Conservation (phyloP, 371 early-diverging fungal species). For the Apophysomyces ossiformis region DNA sequence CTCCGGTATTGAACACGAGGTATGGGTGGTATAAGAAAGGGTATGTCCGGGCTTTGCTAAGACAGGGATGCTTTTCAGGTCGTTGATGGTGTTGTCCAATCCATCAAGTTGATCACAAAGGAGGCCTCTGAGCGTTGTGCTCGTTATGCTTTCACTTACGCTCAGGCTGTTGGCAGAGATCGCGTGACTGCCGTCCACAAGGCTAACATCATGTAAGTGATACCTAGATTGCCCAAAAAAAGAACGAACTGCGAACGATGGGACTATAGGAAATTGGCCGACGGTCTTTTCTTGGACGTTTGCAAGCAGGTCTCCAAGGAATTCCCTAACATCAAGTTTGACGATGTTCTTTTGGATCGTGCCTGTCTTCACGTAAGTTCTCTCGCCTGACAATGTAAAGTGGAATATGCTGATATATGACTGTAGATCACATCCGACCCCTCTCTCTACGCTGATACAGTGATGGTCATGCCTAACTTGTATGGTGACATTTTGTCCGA, state of each 20-base stretch:
- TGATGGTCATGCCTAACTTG: slow-evolving; percentile 99
- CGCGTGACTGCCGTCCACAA: slow-evolving; percentile 97
- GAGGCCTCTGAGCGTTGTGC: slow-evolving; percentile 93
- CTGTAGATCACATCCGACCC: slow-evolving; percentile 93
- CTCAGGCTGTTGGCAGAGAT: slow-evolving; percentile 86
- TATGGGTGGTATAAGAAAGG: slow-evolving; percentile 20
- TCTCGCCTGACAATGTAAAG: background rate
- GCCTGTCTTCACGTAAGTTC: slow-evolving; percentile 80
- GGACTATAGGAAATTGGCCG: slow-evolving; percentile 81
- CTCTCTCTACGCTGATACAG: slow-evolving; percentile 85
- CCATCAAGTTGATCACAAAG: slow-evolving; percentile 97
- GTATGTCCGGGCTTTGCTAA: background rate
- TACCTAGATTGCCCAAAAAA: background rate
- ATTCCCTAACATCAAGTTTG: slow-evolving; percentile 92
- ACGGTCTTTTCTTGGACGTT: slow-evolving; percentile 96
- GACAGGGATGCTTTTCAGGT: slow-evolving; percentile 48
- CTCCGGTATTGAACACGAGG: slow-evolving; percentile 97
- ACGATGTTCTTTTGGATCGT: slow-evolving; percentile 92
- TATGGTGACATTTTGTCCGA: slow-evolving; percentile 98
- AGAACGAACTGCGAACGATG: background rate
- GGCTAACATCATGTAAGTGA: slow-evolving; percentile 62
- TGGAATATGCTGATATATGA: background rate
- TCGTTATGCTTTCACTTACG: slow-evolving; percentile 95
- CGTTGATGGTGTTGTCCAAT: slow-evolving; percentile 96
- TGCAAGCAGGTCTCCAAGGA: slow-evolving; percentile 91